These are phyloP conservation scores for Mycena venus DNA, from an alignment of 768 basidiomycete genomes.

Conservation along the genomic window DNA sequence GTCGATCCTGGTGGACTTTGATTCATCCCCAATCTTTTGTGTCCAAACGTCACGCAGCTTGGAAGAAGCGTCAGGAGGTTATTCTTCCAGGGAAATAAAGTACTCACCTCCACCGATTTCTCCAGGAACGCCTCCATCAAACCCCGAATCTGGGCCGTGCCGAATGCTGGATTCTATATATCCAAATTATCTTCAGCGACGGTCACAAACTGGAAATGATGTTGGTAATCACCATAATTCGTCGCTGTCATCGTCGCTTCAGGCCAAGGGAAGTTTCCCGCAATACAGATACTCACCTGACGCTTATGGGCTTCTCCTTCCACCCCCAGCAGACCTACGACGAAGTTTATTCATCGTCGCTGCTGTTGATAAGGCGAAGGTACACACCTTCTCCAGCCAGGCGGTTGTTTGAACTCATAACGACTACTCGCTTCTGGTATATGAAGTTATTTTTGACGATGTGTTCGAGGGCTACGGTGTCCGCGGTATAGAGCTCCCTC, in stretches of 20 bases:
- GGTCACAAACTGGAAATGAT: neutral
- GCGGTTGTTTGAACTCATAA: neutral
- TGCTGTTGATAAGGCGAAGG: neutral
- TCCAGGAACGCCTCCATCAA: conserved; percentile 51
- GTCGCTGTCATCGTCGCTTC: neutral
- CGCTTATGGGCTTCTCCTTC: conserved; percentile 17
- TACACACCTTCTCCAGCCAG: neutral
- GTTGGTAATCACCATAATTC: neutral
- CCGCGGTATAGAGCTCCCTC: neutral
- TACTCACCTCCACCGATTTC: conserved; percentile 47
- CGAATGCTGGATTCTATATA: conserved; percentile 62
- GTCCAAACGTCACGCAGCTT: conserved; percentile 26
- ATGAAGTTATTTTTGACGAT: neutral
- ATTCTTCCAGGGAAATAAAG: neutral
- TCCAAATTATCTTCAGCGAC: neutral
- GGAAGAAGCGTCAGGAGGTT: neutral
- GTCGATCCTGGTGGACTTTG: conserved; percentile 3
- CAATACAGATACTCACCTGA: neutral
- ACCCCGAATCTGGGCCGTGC: conserved; percentile 53
- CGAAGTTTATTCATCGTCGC: neutral
- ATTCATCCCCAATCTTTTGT: neutral
- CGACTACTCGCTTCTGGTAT: neutral
- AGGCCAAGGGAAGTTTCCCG: too few species aligned
- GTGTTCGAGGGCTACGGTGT: neutral
- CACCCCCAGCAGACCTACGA: conserved; percentile 11